phyloP scores from a whole-genome alignment of 2,329 filamentous ascomycete genomes.

The Calonectria ilicicola region DNA sequence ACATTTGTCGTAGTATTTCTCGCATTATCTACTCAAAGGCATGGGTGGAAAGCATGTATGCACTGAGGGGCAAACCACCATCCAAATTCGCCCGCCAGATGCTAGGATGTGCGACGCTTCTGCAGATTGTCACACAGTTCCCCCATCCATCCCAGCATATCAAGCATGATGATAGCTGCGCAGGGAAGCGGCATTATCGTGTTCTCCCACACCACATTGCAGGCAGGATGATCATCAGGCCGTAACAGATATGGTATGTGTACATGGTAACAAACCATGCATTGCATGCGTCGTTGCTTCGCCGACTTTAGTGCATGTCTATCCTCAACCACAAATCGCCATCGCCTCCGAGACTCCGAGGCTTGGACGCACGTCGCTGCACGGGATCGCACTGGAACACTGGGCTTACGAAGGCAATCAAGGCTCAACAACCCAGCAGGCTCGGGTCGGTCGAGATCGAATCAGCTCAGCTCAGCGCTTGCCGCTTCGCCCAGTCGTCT shows the following conservation, averaged over 20 bases:
- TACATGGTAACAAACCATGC: background rate
- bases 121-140: constrained; percentile 11
- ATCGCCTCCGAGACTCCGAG: constrained; percentile 3
- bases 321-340: background rate
- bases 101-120: constrained; percentile 1
- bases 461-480: constrained; percentile 22
- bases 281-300: background rate
- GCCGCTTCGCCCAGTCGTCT: constrained; percentile 10
- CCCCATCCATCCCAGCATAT: background rate
- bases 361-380: background rate
- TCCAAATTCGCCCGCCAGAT: background rate
- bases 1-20: constrained; percentile 3
- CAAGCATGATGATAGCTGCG: background rate
- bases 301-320: background rate
- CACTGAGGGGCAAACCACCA: background rate
- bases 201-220: constrained; percentile 6
- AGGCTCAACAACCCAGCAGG: constrained; percentile 5
- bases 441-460: constrained; percentile 16
- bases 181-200: constrained; percentile 15
- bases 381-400: constrained; percentile 6
- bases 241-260: background rate
- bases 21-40: background rate
- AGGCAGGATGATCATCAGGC: background rate
- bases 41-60: constrained; percentile 5
- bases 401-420: constrained; percentile 14